phyloP scores from a whole-genome alignment of 805 yeast genomes.

The Saturnispora zaruensis region DNA sequence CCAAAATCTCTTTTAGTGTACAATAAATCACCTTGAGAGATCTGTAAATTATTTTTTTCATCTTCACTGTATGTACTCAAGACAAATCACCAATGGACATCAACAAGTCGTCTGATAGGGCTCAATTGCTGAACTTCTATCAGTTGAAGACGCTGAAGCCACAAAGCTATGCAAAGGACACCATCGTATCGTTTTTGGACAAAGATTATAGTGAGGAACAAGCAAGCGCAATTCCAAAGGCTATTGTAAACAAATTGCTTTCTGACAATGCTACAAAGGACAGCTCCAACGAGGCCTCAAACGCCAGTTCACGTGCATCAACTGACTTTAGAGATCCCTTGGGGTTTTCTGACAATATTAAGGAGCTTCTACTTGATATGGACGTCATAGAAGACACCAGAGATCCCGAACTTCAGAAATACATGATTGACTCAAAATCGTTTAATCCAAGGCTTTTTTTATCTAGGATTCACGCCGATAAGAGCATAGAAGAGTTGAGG shows the following conservation, averaged over 20 bases:
- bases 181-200: slow-evolving; percentile 14
- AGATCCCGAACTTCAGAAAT: slow-evolving; percentile 32
- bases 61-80: background rate
- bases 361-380: slow-evolving; percentile 33
- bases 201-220: slow-evolving; percentile 15
- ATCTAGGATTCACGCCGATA: slow-evolving; percentile 46
- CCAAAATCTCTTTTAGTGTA: background rate
- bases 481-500: slow-evolving; percentile 42
- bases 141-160: slow-evolving; percentile 39
- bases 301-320: background rate
- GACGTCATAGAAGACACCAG: slow-evolving; percentile 32
- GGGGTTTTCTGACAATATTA: slow-evolving; percentile 41
- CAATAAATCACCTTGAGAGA: background rate
- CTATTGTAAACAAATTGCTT: slow-evolving; percentile 19
- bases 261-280: slow-evolving; percentile 13
- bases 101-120: slow-evolving; percentile 11
- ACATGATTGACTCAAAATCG: slow-evolving; percentile 46
- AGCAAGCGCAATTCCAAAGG: slow-evolving; percentile 18
- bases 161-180: slow-evolving; percentile 19
- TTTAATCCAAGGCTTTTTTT: slow-evolving; percentile 52
- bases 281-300: background rate
- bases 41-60: background rate
- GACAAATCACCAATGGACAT: slow-evolving; percentile 5
- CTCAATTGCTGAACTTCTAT: slow-evolving; percentile 28
- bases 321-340: slow-evolving; percentile 39